A percentile compares a stretch with the other conserved stretches of the same genome.
These are phyloP conservation scores for Colletotrichum incanum DNA, from an alignment of 2,329 filamentous ascomycete genomes.

Conservation along the genomic window DNA sequence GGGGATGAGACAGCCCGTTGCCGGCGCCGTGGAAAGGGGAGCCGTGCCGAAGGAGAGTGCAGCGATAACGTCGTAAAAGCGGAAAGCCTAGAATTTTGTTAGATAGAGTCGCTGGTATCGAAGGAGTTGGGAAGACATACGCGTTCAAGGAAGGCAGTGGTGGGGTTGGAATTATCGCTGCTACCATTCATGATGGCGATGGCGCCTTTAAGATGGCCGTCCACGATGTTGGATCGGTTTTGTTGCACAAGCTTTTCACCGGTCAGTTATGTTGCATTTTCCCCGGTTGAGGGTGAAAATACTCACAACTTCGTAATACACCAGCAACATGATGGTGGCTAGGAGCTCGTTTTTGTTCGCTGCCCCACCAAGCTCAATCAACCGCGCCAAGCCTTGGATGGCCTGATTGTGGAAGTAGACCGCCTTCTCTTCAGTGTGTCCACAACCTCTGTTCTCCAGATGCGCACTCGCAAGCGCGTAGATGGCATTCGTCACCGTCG, in stretches of 20 bases:
- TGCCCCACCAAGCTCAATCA: constrained; percentile 69
- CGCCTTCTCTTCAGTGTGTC: constrained; percentile 66
- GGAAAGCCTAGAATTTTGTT: constrained; percentile 66
- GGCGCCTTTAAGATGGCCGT: constrained; percentile 74
- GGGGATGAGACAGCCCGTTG: constrained; percentile 62
- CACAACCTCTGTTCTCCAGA: constrained; percentile 74
- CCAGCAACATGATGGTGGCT: constrained; percentile 73
- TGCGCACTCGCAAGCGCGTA: constrained; percentile 89
- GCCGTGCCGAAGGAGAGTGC: constrained; percentile 74
- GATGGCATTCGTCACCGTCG: constrained; percentile 83
- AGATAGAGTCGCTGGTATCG: too few species aligned
- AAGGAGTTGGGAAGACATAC: constrained; percentile 54
- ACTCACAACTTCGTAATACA: constrained; percentile 76
- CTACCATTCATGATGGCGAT: constrained; percentile 72
- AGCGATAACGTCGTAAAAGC: constrained; percentile 77
- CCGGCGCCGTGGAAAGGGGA: constrained; percentile 67
- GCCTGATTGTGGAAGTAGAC: constrained; percentile 73
- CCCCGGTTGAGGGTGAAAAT: not conserved
- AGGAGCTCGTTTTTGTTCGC: constrained; percentile 71
- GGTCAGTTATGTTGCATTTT: not conserved
- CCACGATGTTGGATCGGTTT: constrained; percentile 72
- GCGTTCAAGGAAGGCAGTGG: constrained; percentile 71
- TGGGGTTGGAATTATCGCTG: constrained; percentile 62
- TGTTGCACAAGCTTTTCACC: constrained; percentile 71
- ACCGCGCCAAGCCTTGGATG: constrained; percentile 69